These are phyloP conservation scores for Centella asiatica DNA, from an alignment of 129 eudicot species.

Conservation along the genomic window DNA sequence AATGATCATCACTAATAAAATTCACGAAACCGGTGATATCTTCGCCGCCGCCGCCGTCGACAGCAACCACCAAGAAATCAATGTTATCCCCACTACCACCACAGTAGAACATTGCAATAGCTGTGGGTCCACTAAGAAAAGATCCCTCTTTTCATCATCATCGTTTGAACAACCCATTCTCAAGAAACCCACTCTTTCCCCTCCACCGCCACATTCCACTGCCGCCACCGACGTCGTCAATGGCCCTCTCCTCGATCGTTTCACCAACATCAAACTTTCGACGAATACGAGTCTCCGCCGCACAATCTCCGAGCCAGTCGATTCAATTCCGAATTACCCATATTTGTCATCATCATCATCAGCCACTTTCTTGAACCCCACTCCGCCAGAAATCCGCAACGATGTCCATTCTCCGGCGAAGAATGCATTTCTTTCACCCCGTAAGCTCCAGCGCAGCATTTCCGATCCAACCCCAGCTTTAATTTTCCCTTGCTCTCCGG, in stretches of 20 bases:
- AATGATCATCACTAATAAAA: not conserved
- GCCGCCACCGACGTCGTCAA: not conserved
- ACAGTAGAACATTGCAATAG: not conserved
- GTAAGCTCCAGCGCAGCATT: not conserved
- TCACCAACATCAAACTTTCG: constrained; percentile 1
- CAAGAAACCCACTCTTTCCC: constrained; percentile 1
- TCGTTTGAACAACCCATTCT: constrained; percentile 4
- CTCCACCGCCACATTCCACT: not conserved
- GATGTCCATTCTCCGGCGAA: not conserved
- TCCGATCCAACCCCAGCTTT: not conserved
- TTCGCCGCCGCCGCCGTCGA: not conserved
- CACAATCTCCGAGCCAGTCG: constrained; percentile 5
- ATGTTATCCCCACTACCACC: not conserved
- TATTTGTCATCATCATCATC: no score
- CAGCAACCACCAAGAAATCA: not conserved
- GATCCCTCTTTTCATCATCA: not conserved
- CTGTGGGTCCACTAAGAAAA: not conserved
- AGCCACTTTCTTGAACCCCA: not conserved
- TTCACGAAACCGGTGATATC: not conserved
- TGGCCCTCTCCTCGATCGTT: not conserved
- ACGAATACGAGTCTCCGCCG: constrained; percentile 5
- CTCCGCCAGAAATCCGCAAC: not conserved
- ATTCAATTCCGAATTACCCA: not conserved
- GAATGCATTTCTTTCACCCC: not conserved
- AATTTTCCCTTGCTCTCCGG: not conserved